phyloP scores from a whole-genome alignment of 2,329 filamentous ascomycete genomes.

The Furcasterigmium furcatum region DNA sequence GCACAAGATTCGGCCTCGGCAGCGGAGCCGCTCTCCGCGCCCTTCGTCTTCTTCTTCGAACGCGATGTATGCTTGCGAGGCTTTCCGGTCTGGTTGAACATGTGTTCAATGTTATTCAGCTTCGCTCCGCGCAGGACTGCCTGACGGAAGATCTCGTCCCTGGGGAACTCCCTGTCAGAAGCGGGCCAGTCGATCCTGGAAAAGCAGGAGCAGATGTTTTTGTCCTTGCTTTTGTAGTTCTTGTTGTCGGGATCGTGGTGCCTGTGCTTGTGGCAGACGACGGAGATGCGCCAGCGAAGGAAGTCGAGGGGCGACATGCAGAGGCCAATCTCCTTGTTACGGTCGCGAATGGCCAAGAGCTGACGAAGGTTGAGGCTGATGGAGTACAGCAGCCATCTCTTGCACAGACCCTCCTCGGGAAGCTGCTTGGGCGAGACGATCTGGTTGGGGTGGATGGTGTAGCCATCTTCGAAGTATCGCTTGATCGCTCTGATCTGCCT shows the following conservation, averaged over 20 bases:
- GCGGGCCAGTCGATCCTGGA: not conserved
- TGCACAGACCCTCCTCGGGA: slow-evolving; percentile 24
- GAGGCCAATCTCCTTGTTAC: slow-evolving; percentile 14
- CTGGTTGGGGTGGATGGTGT: slow-evolving; percentile 32
- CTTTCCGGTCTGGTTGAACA: no score
- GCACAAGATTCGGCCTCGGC: not conserved
- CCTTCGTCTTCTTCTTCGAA: not conserved
- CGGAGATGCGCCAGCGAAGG: slow-evolving; percentile 27
- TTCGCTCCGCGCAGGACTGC: slow-evolving; percentile 2
- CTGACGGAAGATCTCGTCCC: slow-evolving; percentile 22
- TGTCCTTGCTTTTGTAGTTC: no score
- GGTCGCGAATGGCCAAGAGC: slow-evolving; percentile 18
- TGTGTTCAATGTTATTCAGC: no score
- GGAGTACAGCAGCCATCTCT: slow-evolving; percentile 29
- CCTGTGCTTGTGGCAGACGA: slow-evolving; percentile 4
- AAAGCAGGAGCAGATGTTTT: slow-evolving; percentile 4
- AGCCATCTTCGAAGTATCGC: slow-evolving; percentile 24
- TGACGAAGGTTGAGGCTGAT: slow-evolving; percentile 28
- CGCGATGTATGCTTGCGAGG: no score
- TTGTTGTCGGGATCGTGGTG: slow-evolving; percentile 1
- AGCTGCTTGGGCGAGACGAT: slow-evolving; percentile 27
- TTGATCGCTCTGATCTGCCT: slow-evolving; percentile 27
- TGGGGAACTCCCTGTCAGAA: not conserved
- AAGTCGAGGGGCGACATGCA: slow-evolving; percentile 34
- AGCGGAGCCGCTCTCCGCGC: not conserved